Evolutionary conservation across 148 eudicot species (phyloP), one percentile per base, ranked within the genome.

Genomic region (Chenopodium quinoa): DNA sequence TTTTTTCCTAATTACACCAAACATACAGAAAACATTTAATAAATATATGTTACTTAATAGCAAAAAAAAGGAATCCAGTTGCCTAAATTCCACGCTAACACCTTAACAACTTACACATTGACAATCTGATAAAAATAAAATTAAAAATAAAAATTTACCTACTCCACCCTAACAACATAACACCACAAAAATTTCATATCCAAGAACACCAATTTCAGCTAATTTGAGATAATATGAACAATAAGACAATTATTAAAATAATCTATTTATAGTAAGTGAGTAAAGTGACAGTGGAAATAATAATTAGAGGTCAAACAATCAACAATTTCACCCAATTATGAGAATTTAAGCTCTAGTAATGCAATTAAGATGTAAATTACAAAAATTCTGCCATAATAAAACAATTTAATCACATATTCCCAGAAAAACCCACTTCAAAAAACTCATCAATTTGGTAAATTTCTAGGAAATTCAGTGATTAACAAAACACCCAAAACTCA

Each of bases 1-100:
- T 76, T 27, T 70, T 76, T 52, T 56, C 22, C 40, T 48, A 34
- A 54, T 48, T 40, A 14, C 75, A 81, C 83, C 83, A 81, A 81
- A 75, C 79, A 32, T 74, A 23, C 20, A 75, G 56, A 54, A 50
- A 12, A 31, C 48, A 77, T 67, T 81, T 71, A 75, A 75, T 52
- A n/a, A 32, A 29, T 50, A 32, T 81, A 48, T 65, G 46, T 22
- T 66, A 54, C 19, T 76, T 76, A 19, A 47, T 23, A 48, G 23
- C 9, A 47, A 58, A 74, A 73, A 48, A 73, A 64, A 27, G 40
- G 75, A 75, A 81, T 81, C 79, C 60, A 50, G 50, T 54, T 16
- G 17, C 74, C 79, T 25, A 72, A 34, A 34, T 40, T 25, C 54
- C 63, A 73, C 37, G 58, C 76, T 23, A 74, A 50, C 56, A 74